Percentiles rank a stretch among this genome's conserved stretches.
These are phyloP conservation scores for Monosporascus sp. DNA, from an alignment of 2,329 filamentous ascomycete species.

Conservation along the genomic window DNA sequence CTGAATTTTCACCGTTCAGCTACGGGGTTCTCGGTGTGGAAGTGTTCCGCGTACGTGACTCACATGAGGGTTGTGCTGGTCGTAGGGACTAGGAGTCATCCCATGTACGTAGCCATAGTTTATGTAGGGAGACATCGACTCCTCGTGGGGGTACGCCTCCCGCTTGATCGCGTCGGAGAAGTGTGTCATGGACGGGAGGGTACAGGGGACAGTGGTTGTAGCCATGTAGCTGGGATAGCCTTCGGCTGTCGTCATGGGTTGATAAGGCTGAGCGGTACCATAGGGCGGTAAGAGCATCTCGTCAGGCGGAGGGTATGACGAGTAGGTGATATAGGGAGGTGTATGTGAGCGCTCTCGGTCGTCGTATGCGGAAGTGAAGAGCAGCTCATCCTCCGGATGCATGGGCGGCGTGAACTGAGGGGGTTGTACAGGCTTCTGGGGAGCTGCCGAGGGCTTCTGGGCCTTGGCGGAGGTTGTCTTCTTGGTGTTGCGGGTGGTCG, in stretches of 20 bases:
- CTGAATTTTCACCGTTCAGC: conserved; percentile 51
- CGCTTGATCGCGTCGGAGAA: conserved; percentile 64
- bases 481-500: conserved; percentile 29
- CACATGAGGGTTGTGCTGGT: conserved; percentile 70
- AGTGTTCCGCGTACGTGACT: conserved; percentile 48
- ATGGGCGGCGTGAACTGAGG: conserved; percentile 60
- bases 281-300: conserved; percentile 59
- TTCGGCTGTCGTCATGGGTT: conserved; percentile 45
- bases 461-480: conserved; percentile 47
- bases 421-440: conserved; percentile 37
- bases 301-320: conserved; percentile 63
- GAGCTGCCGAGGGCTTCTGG: conserved; percentile 23
- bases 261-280: conserved; percentile 48
- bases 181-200: conserved; percentile 60
- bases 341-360: conserved; percentile 66
- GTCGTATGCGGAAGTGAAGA: conserved; percentile 58
- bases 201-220: conserved; percentile 47
- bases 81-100: conserved; percentile 58
- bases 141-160: conserved; percentile 53
- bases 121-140: conserved; percentile 61
- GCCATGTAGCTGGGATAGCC: conserved; percentile 54
- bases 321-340: conserved; percentile 65
- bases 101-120: conserved; percentile 61
- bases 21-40: conserved; percentile 38
- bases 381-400: conserved; percentile 57